These are phyloP conservation scores for Hypoxylon trugodes DNA, from an alignment of 495 filamentous ascomycete species.

Conservation along the genomic window DNA sequence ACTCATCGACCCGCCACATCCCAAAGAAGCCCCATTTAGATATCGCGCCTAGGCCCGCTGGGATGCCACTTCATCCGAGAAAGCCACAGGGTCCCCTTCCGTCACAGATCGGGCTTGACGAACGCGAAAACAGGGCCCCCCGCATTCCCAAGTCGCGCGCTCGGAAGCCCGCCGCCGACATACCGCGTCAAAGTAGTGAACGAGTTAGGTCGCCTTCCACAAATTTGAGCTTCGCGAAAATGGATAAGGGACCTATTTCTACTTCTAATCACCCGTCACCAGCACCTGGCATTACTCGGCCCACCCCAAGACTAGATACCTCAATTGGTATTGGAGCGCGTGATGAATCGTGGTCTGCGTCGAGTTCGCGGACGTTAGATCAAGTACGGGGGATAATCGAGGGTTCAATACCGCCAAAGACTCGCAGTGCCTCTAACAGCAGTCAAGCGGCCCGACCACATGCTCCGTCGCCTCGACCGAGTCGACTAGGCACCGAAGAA, in stretches of 20 bases:
- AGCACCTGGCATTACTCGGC: not conserved
- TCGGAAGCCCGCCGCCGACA: too few species aligned
- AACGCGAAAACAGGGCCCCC: conserved; percentile 5
- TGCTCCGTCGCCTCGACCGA: not conserved
- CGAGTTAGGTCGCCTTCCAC: too few species aligned
- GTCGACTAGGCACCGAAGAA: too few species aligned
- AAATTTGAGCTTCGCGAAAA: too few species aligned
- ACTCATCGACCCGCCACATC: not conserved
- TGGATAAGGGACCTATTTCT: too few species aligned
- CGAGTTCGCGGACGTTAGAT: not conserved
- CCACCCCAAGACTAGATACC: not conserved
- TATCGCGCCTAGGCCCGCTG: conserved; percentile 13
- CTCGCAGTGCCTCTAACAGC: not conserved
- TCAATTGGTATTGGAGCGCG: not conserved
- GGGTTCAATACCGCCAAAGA: not conserved
- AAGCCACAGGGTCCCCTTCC: not conserved
- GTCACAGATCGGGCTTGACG: not conserved
- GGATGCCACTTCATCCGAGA: not conserved
- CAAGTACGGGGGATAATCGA: not conserved
- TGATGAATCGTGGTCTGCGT: not conserved
- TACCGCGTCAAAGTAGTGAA: too few species aligned
- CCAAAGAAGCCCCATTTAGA: not conserved
- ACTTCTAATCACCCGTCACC: not conserved
- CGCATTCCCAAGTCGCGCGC: too few species aligned
- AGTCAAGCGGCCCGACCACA: not conserved